These are phyloP conservation scores for Aquilaria yunnanensis DNA, from an alignment of 345 rosid genomes.

Conservation along the genomic window DNA sequence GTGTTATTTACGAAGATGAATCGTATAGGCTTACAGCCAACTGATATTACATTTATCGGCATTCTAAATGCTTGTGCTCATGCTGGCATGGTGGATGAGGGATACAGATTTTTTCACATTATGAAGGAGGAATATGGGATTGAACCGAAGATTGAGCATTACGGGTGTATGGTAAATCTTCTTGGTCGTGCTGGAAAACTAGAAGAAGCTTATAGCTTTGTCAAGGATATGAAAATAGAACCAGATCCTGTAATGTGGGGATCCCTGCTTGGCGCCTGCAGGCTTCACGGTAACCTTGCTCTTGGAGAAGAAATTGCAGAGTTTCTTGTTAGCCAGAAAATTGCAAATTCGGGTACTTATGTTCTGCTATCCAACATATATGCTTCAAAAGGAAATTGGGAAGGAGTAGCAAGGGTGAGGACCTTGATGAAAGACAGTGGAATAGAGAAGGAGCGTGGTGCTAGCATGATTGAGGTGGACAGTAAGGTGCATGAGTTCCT, in stretches of 20 bases:
- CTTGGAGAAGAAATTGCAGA: constrained; percentile 67
- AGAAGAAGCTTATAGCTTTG: constrained; percentile 44
- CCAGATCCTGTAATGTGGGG: constrained; percentile 68
- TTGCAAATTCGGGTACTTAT: constrained; percentile 57
- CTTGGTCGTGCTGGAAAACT: constrained; percentile 59
- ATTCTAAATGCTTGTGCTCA: constrained; percentile 64
- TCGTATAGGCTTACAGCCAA: constrained; percentile 36
- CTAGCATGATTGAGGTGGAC: constrained; percentile 58
- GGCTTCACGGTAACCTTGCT: constrained; percentile 37
- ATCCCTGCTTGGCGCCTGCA: constrained; percentile 65
- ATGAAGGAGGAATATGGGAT: constrained; percentile 47
- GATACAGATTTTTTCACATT: constrained; percentile 39
- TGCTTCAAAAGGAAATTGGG: constrained; percentile 53
- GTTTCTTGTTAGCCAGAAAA: constrained; percentile 37
- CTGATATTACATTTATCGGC: constrained; percentile 54
- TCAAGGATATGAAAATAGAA: constrained; percentile 38
- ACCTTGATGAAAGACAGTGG: constrained; percentile 61
- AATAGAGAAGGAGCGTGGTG: constrained; percentile 56
- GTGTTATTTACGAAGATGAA: constrained; percentile 43
- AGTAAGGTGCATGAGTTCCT: constrained; percentile 45
- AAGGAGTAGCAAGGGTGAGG: constrained; percentile 56
- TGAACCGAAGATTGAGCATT: constrained; percentile 73
- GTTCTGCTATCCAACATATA: constrained; percentile 64
- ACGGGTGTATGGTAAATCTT: constrained; percentile 72
- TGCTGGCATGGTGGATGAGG: constrained; percentile 65